A percentile compares a stretch with the other conserved stretches of the same genome.
Conservation (phyloP, 148 eudicot species). For the Arctostaphylos glauca region DNA sequence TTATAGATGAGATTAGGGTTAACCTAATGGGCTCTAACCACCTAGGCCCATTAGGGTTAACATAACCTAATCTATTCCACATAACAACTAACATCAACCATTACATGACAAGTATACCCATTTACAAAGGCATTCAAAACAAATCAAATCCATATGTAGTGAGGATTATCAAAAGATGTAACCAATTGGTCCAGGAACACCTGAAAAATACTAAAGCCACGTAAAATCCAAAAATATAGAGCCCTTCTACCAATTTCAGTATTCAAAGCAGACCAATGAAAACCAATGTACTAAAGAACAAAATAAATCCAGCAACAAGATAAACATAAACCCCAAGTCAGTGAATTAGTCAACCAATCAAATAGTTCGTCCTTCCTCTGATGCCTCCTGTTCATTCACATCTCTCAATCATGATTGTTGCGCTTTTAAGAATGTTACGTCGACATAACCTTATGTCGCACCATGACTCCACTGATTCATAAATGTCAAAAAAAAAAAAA, state of each 20-base stretch:
- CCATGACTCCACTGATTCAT: constrained; percentile 1
- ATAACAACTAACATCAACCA: too few species aligned
- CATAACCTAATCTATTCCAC: too few species aligned
- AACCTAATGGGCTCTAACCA: too few species aligned
- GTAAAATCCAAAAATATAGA: not conserved
- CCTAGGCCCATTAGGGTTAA: too few species aligned
- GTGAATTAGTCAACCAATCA: not conserved
- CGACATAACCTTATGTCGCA: not conserved
- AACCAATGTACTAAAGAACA: not conserved
- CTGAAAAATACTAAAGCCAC: not conserved
- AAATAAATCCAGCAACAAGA: not conserved
- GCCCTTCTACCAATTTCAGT: not conserved
- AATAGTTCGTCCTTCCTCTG: not conserved
- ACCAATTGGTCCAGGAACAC: constrained; percentile 5
- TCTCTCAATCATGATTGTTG: not conserved
- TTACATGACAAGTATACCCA: not conserved
- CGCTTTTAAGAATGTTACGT: not conserved
- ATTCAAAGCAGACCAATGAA: not conserved
- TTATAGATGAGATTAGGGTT: too few species aligned
- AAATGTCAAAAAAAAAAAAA: constrained; percentile 5
- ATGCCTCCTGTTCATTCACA: not conserved
- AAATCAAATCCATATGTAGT: not conserved
- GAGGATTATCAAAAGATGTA: constrained; percentile 3
- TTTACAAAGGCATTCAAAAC: not conserved
- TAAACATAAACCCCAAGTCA: constrained; percentile 1